phyloP scores from a whole-genome alignment of 768 basidiomycete genomes.

The Serendipita sp. region DNA sequence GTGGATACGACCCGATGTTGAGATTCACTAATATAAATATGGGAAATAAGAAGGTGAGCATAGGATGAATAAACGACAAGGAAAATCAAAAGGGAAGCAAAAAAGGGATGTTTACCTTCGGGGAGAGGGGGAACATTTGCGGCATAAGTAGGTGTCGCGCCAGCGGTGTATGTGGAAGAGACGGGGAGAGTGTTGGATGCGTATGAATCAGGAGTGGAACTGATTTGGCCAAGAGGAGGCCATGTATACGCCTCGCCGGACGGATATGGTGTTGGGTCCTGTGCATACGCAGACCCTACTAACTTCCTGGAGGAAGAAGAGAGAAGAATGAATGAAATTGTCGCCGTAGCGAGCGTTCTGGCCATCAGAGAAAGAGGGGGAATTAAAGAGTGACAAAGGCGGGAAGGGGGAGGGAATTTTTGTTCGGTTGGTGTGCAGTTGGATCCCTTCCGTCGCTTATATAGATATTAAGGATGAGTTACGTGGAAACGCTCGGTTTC shows the following conservation, averaged over 20 bases:
- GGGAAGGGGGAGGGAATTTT: too few species aligned
- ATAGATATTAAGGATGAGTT: too few species aligned
- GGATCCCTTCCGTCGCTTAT: too few species aligned
- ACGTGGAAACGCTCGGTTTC: too few species aligned
- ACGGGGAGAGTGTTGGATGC: conserved; percentile 25
- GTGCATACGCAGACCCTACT: too few species aligned
- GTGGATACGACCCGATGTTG: conserved; percentile 8
- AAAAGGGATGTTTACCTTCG: conserved; percentile 31
- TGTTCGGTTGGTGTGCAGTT: too few species aligned
- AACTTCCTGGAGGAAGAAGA: too few species aligned
- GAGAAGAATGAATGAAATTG: too few species aligned
- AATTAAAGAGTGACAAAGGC: too few species aligned
- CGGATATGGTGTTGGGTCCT: neutral
- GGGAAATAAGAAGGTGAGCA: conserved; percentile 4
- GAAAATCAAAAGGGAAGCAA: neutral
- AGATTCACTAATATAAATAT: conserved; percentile 10
- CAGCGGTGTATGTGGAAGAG: conserved; percentile 38
- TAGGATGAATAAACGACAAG: neutral
- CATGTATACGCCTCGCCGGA: neutral
- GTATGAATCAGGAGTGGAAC: neutral
- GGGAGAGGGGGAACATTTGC: conserved; percentile 51
- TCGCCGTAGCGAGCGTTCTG: too few species aligned
- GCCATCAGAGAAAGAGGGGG: too few species aligned
- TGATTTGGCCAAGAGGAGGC: neutral
- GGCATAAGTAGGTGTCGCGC: conserved; percentile 40